Evolutionary conservation across 2,329 filamentous ascomycete genomes (phyloP).

Genomic region (Aureobasidium sp.): DNA sequence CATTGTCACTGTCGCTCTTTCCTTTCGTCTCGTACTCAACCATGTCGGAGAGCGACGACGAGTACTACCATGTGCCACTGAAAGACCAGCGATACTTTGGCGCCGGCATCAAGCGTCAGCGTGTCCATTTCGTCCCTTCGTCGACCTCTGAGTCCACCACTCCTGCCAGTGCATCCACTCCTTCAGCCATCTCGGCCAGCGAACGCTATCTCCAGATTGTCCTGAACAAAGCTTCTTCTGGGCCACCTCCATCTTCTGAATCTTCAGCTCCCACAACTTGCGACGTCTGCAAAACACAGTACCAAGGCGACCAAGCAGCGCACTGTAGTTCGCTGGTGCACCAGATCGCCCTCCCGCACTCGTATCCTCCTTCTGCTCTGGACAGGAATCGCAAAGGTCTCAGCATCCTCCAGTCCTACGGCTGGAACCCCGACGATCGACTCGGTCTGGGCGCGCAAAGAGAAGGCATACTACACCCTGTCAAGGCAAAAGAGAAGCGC

Average conservation of each 20-base stretch:
- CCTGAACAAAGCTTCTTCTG: constrained; percentile 37
- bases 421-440: constrained; percentile 69
- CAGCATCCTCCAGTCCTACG: constrained; percentile 56
- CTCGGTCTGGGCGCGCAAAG: constrained; percentile 63
- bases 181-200: constrained; percentile 28
- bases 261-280: constrained; percentile 15
- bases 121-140: constrained; percentile 53
- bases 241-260: constrained; percentile 15
- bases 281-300: constrained; percentile 4
- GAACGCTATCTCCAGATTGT: constrained; percentile 64
- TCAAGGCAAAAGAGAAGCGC: constrained; percentile 65
- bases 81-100: constrained; percentile 55
- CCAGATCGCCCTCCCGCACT: constrained; percentile 62
- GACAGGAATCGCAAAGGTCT: constrained; percentile 66
- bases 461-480: constrained; percentile 64
- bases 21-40: constrained; percentile 35
- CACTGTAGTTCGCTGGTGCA: constrained; percentile 63
- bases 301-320: constrained; percentile 17
- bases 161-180: not conserved
- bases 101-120: constrained; percentile 56
- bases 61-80: constrained; percentile 52
- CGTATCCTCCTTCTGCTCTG: constrained; percentile 64
- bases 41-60: constrained; percentile 43
- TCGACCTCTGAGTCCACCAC: constrained; percentile 14
- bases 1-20: not conserved